A percentile compares a stretch with the other conserved stretches of the same genome.
Conservation (phyloP, 83 land plant species). For the Diphasiastrum complanatum region DNA sequence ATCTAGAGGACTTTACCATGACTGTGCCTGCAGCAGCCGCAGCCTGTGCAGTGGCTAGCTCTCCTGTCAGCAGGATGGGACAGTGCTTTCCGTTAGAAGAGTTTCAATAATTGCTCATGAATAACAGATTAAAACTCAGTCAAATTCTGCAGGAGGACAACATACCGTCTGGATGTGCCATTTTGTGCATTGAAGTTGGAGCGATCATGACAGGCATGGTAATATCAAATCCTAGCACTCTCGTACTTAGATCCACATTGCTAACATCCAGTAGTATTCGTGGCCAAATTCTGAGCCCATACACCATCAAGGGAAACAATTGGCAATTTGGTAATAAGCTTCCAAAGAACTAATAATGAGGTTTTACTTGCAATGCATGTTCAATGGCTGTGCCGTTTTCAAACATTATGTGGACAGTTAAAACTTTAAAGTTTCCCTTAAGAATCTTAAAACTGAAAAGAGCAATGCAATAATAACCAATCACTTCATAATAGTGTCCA, state of each 20-base stretch:
- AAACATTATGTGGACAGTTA: too few species aligned
- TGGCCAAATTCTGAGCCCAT: constrained; percentile 42
- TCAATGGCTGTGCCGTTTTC: too few species aligned
- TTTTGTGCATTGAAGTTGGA: constrained; percentile 55
- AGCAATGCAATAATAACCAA: too few species aligned
- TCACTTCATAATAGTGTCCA: too few species aligned
- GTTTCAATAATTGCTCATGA: not conserved
- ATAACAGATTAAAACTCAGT: not conserved
- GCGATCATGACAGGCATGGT: constrained; percentile 68
- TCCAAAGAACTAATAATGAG: not conserved
- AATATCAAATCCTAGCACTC: constrained; percentile 49
- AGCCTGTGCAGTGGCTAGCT: constrained; percentile 72
- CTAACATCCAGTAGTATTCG: constrained; percentile 60
- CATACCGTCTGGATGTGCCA: constrained; percentile 65
- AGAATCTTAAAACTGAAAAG: too few species aligned
- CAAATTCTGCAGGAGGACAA: not conserved
- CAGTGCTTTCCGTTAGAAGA: not conserved
- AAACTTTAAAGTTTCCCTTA: too few species aligned
- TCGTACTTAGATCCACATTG: constrained; percentile 45
- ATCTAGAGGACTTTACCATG: constrained; percentile 40
- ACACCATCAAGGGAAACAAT: not conserved
- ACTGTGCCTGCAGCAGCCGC: constrained; percentile 58
- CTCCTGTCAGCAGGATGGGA: constrained; percentile 39
- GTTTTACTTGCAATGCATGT: too few species aligned
- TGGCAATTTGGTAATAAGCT: not conserved